Percentiles rank a stretch among this genome's conserved stretches.
Evolutionary conservation across 306 rosid species (phyloP).

Genomic region (Fragaria ananassa): DNA sequence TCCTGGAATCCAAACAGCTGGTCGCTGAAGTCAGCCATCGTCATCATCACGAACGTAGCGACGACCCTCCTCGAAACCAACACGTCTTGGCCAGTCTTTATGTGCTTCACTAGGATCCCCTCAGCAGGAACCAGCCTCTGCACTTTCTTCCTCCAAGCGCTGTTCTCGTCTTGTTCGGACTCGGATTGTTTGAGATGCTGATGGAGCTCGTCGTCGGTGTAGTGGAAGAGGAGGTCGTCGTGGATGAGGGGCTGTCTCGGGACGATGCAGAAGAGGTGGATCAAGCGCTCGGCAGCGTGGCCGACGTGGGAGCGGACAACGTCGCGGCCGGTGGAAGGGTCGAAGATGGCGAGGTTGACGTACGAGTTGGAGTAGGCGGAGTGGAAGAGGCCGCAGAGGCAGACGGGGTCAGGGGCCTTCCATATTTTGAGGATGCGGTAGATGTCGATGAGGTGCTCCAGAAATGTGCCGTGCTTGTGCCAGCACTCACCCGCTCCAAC

Average conservation of each 20-base stretch:
- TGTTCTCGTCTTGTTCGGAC: constrained; percentile 17
- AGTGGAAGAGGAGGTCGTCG: constrained; percentile 67
- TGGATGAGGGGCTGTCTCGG: constrained; percentile 78
- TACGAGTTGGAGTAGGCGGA: constrained; percentile 90
- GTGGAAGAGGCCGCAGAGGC: constrained; percentile 87
- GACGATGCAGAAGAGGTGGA: constrained; percentile 71
- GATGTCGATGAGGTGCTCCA: constrained; percentile 67
- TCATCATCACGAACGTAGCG: constrained; percentile 67
- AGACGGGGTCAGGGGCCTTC: constrained; percentile 50
- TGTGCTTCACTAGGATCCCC: constrained; percentile 61
- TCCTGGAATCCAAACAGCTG: constrained; percentile 78
- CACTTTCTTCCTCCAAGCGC: constrained; percentile 64
- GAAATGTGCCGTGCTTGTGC: constrained; percentile 94
- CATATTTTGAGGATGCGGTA: constrained; percentile 71
- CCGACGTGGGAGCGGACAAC: constrained; percentile 61
- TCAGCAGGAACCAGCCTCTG: constrained; percentile 48
- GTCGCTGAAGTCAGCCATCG: constrained; percentile 82
- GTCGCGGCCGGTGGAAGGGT: constrained; percentile 76
- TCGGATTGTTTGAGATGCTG: constrained; percentile 53
- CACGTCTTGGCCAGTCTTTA: constrained; percentile 62
- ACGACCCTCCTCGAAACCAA: constrained; percentile 60
- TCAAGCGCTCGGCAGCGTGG: constrained; percentile 53
- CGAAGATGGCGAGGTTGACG: constrained; percentile 85
- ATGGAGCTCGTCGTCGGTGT: constrained; percentile 55
- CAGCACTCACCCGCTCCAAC: constrained; percentile 93